These are phyloP conservation scores for Amauroascus niger DNA, from an alignment of 2,329 filamentous ascomycete species.

Conservation along the genomic window DNA sequence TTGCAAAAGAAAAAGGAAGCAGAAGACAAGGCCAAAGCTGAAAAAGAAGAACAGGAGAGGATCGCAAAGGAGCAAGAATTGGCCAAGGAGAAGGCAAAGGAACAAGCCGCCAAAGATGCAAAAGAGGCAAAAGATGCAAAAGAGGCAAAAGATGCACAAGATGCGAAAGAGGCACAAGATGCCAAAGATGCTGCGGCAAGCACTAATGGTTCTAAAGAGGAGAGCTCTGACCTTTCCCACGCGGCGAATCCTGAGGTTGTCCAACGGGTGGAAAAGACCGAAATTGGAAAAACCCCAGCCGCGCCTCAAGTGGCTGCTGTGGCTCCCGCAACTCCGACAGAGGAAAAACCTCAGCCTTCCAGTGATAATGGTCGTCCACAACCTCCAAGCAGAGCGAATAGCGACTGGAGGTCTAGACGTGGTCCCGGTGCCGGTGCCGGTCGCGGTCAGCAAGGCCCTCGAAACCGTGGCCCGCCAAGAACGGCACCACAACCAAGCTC, in stretches of 20 bases:
- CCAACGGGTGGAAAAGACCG: conserved; percentile 40
- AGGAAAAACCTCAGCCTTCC: conserved; percentile 23
- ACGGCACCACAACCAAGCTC: conserved; percentile 26
- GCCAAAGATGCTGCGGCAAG: conserved; percentile 30
- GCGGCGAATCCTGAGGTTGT: conserved; percentile 45
- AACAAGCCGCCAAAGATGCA: conserved; percentile 29
- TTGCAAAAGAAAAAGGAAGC: conserved; percentile 75
- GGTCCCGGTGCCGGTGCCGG: conserved; percentile 9
- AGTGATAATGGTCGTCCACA: conserved; percentile 20
- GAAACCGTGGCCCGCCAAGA: conserved; percentile 5
- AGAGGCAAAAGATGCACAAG: too few species aligned
- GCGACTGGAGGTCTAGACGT: conserved; percentile 36
- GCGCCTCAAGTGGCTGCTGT: conserved; percentile 7
- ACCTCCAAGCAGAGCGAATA: conserved; percentile 30
- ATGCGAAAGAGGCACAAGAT: conserved; percentile 31
- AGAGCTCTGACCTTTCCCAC: conserved; percentile 32
- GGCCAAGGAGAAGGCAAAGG: conserved; percentile 40
- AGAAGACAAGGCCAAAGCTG: conserved; percentile 73
- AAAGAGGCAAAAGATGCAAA: too few species aligned
- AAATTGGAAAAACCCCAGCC: conserved; percentile 25
- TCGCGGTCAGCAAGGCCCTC: conserved; percentile 13
- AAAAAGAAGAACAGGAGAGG: conserved; percentile 54
- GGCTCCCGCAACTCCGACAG: conserved; percentile 33
- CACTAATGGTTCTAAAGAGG: conserved; percentile 34
- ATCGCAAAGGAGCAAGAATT: conserved; percentile 49